Evolutionary conservation across 2,329 filamentous ascomycete genomes (phyloP).

Genomic region (Phoma herbarum): DNA sequence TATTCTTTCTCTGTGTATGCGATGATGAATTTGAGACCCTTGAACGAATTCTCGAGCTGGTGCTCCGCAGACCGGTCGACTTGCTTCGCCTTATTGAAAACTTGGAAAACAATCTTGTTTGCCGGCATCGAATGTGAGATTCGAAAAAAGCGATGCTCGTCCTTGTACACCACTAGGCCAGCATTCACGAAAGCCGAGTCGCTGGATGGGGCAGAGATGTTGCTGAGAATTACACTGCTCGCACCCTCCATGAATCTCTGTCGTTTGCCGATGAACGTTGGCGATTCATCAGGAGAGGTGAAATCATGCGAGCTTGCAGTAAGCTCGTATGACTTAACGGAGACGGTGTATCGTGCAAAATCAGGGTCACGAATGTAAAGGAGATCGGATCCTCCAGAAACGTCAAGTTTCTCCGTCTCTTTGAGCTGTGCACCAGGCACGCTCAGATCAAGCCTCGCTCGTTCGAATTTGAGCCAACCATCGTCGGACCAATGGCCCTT

Average conservation of each 20-base stretch:
- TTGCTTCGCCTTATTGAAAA: constrained; percentile 21
- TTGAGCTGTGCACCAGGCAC: not conserved
- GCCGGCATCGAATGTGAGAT: constrained; percentile 5
- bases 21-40: constrained; percentile 1
- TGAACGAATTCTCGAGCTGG: not conserved
- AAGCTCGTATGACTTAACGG: not conserved
- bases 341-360: not conserved
- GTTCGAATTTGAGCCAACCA: constrained; percentile 25
- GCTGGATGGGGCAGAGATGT: not conserved
- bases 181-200: not conserved
- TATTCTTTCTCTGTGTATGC: constrained; percentile 21
- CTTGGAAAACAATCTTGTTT: constrained; percentile 8
- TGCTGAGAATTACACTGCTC: constrained; percentile 15
- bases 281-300: constrained; percentile 16
- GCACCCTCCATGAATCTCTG: constrained; percentile 21
- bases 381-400: not conserved
- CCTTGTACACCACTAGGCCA: constrained; percentile 28
- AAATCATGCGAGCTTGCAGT: constrained; percentile 16
- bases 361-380: not conserved
- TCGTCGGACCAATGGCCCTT: constrained; percentile 17
- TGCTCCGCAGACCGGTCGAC: constrained; percentile 2
- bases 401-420: not conserved
- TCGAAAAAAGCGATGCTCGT: constrained; percentile 29
- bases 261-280: constrained; percentile 25
- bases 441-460: constrained; percentile 1